Base-by-base conservation (phyloP, 352 stramenopile species). In the Halophytophthora batemanensis region DNA sequence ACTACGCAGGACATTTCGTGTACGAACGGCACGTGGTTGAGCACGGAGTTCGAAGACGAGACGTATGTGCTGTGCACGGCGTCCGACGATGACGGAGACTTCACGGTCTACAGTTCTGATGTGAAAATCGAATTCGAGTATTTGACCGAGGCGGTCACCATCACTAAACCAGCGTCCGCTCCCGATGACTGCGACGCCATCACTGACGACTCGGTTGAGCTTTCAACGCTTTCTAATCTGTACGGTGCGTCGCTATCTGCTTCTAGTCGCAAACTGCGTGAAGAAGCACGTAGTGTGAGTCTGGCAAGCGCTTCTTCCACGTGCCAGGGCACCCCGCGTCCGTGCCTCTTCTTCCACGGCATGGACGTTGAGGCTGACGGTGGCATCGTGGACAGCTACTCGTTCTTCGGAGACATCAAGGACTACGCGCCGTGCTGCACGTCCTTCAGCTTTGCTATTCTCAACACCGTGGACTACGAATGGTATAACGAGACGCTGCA, bases 321-420 rank as follows among this genome's bases (percentile, higher is more conserved):
- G 10, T 85, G 65, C 51, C 61, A 64, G 14, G 45, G 60, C 15
- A 74, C 39, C 7, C 55, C 59, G n/a, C 64, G 68, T 19, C 68
- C 69, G 29, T 84, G 72, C 39, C 33, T 85, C 15, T 78, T 85
- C 37, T 71, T 81, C 49, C 74, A 85, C 28, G 74, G 74, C 25
- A 64, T 82, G 50, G 74, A 72, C 33, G 51, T 71, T 45, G 33
- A 37, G 6, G 53, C 51, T 2, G 61, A 77, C n/a, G 46, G 53
- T 8, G 62, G 63, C 1, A 50, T 80, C 10, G 42, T 66, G 0
- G 52, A 76, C 42, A 53, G 53, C 3, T 73, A 64, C 37, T 53
- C 56, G 18, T 81, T 68, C 54, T 81, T 78, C 22, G 69, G 71
- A 10, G 56, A 72, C 44, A 72, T 80, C 31, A 66, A 77, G 17